Percentiles rank a stretch among this genome's conserved stretches.
Evolutionary conservation across 148 eudicot genomes (phyloP).

Genomic region (Vaccinium corymbosum): DNA sequence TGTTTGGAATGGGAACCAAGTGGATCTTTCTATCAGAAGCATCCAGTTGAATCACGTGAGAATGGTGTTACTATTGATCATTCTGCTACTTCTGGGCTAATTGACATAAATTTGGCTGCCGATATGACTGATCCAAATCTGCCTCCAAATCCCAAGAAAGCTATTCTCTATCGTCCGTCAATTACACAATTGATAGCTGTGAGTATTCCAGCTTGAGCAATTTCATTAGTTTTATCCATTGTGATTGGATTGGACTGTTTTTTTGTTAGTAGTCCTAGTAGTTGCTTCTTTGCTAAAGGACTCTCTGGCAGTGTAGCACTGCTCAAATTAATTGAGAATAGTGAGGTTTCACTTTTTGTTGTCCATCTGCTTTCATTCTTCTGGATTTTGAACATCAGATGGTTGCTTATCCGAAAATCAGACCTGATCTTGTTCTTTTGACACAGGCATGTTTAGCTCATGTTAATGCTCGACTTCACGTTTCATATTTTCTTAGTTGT

Average conservation of each 20-base stretch:
- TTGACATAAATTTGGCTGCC: conserved; percentile 76
- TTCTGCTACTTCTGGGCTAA: conserved; percentile 82
- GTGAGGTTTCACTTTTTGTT: neutral
- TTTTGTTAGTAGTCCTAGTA: neutral
- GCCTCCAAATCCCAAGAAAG: conserved; percentile 94
- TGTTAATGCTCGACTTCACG: neutral
- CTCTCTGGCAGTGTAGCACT: neutral
- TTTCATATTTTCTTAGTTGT: neutral
- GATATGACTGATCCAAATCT: conserved; percentile 85
- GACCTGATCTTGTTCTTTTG: neutral
- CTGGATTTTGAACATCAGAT: neutral
- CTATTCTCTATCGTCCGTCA: conserved; percentile 79
- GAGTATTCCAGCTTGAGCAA: conserved; percentile 37
- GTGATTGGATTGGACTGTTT: neutral
- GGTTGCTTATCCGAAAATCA: neutral
- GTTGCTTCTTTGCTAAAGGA: conserved; percentile 6
- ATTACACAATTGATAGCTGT: conserved; percentile 81
- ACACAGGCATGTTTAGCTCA: neutral
- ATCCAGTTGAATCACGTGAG: conserved; percentile 49
- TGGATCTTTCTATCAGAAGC: conserved; percentile 77
- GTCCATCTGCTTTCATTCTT: neutral
- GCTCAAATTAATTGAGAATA: neutral
- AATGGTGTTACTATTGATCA: conserved; percentile 61
- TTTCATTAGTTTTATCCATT: conserved; percentile 2
- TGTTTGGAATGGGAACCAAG: conserved; percentile 99